A percentile compares a stretch with the other conserved stretches of the same genome.
Conservation (phyloP, 257 asterid genomes). For the Jasminum sambac region DNA sequence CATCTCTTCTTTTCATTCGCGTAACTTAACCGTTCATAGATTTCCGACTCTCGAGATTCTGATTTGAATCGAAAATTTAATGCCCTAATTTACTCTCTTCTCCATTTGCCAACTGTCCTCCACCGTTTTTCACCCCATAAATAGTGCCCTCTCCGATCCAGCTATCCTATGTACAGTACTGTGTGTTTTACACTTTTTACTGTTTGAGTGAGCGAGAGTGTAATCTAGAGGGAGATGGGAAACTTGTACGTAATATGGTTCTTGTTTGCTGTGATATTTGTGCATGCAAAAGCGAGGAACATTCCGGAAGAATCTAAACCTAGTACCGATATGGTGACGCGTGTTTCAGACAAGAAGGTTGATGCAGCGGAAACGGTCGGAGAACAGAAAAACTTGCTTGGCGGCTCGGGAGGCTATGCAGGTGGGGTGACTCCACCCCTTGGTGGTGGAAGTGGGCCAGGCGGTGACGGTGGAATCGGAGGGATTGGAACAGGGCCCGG, state of each 20-base stretch:
- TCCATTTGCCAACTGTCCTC: constrained; percentile 39
- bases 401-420: constrained; percentile 41
- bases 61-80: constrained; percentile 19
- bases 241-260: constrained; percentile 26
- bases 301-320: constrained; percentile 33
- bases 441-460: constrained; percentile 34
- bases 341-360: constrained; percentile 20
- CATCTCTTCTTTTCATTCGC: constrained; percentile 40
- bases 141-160: background rate
- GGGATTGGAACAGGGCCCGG: constrained; percentile 48
- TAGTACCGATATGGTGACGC: constrained; percentile 25
- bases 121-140: constrained; percentile 33
- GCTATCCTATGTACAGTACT: background rate
- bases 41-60: constrained; percentile 46
- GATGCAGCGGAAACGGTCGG: constrained; percentile 33
- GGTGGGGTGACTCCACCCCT: constrained; percentile 53
- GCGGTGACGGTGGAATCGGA: constrained; percentile 34
- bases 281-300: constrained; percentile 49
- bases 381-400: constrained; percentile 64
- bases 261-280: constrained; percentile 29
- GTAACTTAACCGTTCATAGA: constrained; percentile 30
- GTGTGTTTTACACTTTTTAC: background rate
- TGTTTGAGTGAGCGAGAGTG: constrained; percentile 1
- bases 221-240: constrained; percentile 32
- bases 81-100: constrained; percentile 37